phyloP scores from a whole-genome alignment of 345 rosid species.

The Hevea brasiliensis region DNA sequence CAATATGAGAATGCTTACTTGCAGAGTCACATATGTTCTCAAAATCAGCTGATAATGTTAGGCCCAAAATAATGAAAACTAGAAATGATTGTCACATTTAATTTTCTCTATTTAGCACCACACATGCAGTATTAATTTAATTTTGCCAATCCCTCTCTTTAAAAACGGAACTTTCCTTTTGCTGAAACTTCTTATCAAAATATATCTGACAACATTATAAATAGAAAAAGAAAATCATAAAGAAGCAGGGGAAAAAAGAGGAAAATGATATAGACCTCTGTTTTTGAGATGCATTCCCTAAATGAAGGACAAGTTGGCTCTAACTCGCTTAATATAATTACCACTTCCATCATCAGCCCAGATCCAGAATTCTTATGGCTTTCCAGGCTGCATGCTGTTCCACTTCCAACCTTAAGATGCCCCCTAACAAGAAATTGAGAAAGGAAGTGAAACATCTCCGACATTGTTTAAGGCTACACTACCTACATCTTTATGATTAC shows the following conservation, averaged over 20 bases:
- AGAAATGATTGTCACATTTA: neutral
- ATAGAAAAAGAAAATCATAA: neutral
- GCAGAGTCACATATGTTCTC: neutral
- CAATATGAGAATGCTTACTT: neutral
- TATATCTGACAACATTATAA: neutral
- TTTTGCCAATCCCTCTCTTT: neutral
- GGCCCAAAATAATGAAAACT: neutral
- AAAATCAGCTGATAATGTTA: neutral
- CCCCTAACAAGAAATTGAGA: slow-evolving; percentile 45
- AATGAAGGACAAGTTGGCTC: slow-evolving; percentile 45
- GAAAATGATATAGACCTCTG: slow-evolving; percentile 53
- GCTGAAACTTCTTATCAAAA: neutral
- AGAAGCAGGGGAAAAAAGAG: neutral
- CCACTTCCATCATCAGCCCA: slow-evolving; percentile 65
- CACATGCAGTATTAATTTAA: neutral
- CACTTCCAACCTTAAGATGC: slow-evolving; percentile 69
- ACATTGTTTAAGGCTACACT: neutral
- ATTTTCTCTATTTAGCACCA: neutral
- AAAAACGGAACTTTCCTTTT: neutral
- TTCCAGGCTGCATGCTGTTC: slow-evolving; percentile 47
- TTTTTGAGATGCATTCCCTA: slow-evolving; percentile 43
- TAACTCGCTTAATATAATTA: slow-evolving; percentile 58
- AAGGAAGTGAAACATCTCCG: slow-evolving; percentile 14
- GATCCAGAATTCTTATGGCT: slow-evolving; percentile 45
- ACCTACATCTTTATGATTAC: neutral